Base-by-base conservation (phyloP, 345 rosid species). In the Reutealis trisperma region DNA sequence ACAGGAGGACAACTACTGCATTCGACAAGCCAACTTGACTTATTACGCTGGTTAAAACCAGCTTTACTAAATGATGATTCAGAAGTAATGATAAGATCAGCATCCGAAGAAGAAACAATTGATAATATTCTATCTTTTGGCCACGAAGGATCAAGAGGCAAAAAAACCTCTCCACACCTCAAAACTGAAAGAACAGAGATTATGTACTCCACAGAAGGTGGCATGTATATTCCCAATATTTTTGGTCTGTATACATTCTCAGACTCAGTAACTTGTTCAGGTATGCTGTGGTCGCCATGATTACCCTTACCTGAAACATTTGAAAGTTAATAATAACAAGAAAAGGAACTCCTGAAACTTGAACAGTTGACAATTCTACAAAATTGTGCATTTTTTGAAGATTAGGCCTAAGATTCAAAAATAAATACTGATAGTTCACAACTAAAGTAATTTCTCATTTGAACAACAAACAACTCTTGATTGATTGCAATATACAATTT, bases 61-160 rank as follows among this genome's bases (percentile, higher is more conserved):
- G 80, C 82, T 80, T 77, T 77, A 24, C 73, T 82, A 79, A 87
- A 89, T 11, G 86, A 83, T 59, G 85, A 78, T 41, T 80, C 86
- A 18, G 85, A 87, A n/a, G 86, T 75, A 54, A 96, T 80, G 73
- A 92, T 64, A 78, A 92, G 86, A 83, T 84, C 68, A 64, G 81
- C 88, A 79, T 82, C 81, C 0, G 94, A 89, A 78, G 83, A 81
- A 21, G 87, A 79, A 73, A 92, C 25, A 67, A 90, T 55, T 1
- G 93, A 90, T 72, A 89, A 70, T 69, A 91, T 84, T 77, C 98
- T 91, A 7, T 90, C 94, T 80, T 81, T 88, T 0, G 99, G 98
- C 98, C 97, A 96, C 5, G 82, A 87, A 59, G 94, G 94, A 87
- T 93, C 96, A 11, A 93, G 85, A 75, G 98, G 91, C 84, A 93